Conservation (phyloP, 1,139 yeast genomes). For the Geotrichum cucujoidarum region DNA sequence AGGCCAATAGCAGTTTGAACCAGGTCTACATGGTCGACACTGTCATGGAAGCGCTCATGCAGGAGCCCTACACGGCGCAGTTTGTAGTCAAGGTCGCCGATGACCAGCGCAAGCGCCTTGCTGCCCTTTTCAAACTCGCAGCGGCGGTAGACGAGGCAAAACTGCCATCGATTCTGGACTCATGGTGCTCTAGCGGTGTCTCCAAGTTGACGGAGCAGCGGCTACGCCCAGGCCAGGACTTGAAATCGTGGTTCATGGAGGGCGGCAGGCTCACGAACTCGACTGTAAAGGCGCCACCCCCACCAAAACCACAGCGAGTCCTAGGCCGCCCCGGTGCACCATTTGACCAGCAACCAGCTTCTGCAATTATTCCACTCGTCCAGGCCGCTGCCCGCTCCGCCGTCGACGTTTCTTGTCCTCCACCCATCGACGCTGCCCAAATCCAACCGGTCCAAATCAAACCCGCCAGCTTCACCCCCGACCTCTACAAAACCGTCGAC, state of each 20-base stretch:
- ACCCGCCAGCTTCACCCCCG: background rate
- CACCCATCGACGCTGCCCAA: background rate
- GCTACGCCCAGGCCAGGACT: background rate
- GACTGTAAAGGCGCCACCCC: background rate
- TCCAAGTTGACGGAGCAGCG: background rate
- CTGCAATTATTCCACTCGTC: background rate
- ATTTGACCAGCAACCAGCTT: slow-evolving; percentile 1
- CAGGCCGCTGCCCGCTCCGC: background rate
- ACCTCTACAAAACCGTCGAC: background rate
- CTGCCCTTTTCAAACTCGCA: slow-evolving; percentile 4
- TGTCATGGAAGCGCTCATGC: slow-evolving; percentile 4
- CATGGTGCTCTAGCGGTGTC: slow-evolving; percentile 5
- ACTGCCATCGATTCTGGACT: background rate
- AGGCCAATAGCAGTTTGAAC: slow-evolving; percentile 16
- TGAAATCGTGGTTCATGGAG: background rate
- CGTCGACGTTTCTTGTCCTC: background rate
- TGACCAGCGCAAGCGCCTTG: slow-evolving; percentile 1
- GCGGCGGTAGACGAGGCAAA: background rate
- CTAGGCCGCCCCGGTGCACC: background rate
- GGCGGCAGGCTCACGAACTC: too few relatives aligned
- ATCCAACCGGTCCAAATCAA: background rate
- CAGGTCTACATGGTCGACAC: slow-evolving; percentile 13
- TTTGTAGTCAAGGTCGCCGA: slow-evolving; percentile 1
- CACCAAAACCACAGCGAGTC: background rate
- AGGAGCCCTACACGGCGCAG: background rate